A percentile compares a stretch with the other conserved stretches of the same genome.
Conservation (phyloP, 2,329 filamentous ascomycete genomes). For the Aureobasidium sp. region DNA sequence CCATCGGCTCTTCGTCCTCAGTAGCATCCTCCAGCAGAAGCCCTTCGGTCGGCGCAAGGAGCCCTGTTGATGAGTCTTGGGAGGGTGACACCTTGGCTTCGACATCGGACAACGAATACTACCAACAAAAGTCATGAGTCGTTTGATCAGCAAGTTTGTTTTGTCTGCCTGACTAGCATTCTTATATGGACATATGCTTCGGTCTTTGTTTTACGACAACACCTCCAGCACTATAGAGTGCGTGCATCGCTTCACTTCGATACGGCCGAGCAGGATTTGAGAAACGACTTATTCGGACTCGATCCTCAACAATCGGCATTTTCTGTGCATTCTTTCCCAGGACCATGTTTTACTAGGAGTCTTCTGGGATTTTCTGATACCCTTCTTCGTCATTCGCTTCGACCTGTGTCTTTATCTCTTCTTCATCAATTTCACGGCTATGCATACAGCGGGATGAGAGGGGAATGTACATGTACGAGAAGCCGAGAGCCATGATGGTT, state of each 20-base stretch:
- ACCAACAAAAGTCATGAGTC: slow-evolving; percentile 8
- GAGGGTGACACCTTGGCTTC: slow-evolving; percentile 50
- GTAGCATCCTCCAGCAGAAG: slow-evolving; percentile 60
- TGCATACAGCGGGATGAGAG: neutral
- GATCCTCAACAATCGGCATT: neutral
- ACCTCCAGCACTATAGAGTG: neutral
- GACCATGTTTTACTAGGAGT: neutral
- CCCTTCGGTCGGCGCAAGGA: slow-evolving; percentile 42
- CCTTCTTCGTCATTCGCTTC: slow-evolving; percentile 16
- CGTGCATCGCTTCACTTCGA: neutral
- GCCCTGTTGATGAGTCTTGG: slow-evolving; percentile 52
- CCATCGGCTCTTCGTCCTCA: slow-evolving; percentile 73
- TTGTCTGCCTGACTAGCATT: neutral
- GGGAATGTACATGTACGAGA: slow-evolving; percentile 2
- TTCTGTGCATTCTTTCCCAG: neutral
- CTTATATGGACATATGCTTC: neutral
- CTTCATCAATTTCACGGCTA: neutral
- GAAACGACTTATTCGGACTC: neutral
- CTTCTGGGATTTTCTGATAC: neutral
- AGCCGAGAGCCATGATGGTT: neutral
- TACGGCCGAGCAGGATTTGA: neutral
- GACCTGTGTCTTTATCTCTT: slow-evolving; percentile 10
- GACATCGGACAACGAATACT: slow-evolving; percentile 34
- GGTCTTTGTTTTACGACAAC: neutral
- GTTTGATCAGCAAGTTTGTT: neutral